phyloP scores from a whole-genome alignment of 805 yeast species.

The Vanderwaltozyma yarrowii region DNA sequence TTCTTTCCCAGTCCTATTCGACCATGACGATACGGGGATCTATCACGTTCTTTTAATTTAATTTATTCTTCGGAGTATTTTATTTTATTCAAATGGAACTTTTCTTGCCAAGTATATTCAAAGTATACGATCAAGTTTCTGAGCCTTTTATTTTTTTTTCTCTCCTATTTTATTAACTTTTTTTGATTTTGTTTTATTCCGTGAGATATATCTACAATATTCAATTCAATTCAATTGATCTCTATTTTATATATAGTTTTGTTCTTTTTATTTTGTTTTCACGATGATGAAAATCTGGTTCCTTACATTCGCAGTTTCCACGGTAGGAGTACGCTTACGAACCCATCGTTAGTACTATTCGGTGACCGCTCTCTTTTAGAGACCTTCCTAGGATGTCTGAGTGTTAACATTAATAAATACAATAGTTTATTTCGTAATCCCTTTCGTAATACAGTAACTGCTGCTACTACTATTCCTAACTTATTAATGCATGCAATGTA shows the following conservation, averaged over 20 bases:
- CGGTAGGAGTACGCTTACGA: slow-evolving; percentile 78
- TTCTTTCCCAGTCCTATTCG: slow-evolving; percentile 91
- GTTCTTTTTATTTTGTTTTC: too few species aligned
- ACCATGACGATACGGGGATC: slow-evolving; percentile 77
- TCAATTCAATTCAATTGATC: too few species aligned
- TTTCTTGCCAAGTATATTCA: slow-evolving; percentile 74
- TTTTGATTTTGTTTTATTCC: not conserved
- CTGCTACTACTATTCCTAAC: too few species aligned
- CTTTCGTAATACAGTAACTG: too few species aligned
- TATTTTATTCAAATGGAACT: slow-evolving; percentile 32
- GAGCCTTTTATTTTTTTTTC: slow-evolving; percentile 18
- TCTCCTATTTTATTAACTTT: not conserved
- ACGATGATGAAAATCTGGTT: slow-evolving; percentile 66
- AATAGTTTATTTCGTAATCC: too few species aligned
- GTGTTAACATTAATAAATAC: slow-evolving; percentile 15
- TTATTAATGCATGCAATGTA: too few species aligned
- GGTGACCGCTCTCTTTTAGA: slow-evolving; percentile 63
- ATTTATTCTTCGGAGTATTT: not conserved
- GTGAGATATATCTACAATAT: slow-evolving; percentile 1
- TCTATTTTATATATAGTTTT: too few species aligned
- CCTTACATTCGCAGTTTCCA: slow-evolving; percentile 88
- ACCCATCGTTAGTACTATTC: slow-evolving; percentile 64
- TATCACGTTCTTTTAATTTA: slow-evolving; percentile 24
- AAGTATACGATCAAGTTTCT: slow-evolving; percentile 22
- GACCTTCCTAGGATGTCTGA: slow-evolving; percentile 95